Evolutionary conservation across 495 filamentous ascomycete species (phyloP).

Genomic region (Penicillium ochrochloron): DNA sequence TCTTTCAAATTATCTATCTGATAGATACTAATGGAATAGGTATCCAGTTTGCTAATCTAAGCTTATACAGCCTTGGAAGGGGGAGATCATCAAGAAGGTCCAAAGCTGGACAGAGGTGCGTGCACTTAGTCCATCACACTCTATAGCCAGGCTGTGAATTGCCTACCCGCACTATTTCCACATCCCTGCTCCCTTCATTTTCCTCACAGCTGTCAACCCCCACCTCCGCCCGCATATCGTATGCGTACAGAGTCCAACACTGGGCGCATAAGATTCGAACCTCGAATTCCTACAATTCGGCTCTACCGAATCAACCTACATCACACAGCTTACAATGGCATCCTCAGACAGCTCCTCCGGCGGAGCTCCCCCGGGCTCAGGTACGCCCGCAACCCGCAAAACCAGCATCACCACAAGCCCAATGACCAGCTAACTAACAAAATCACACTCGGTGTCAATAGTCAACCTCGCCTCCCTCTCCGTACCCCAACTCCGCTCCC

Average conservation of each 20-base stretch:
- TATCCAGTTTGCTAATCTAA: no score
- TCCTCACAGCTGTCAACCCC: slow-evolving; percentile 29
- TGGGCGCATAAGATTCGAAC: slow-evolving; percentile 3
- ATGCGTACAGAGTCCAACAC: slow-evolving; percentile 12
- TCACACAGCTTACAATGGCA: slow-evolving; percentile 27
- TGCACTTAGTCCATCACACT: not conserved
- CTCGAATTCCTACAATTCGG: slow-evolving; percentile 3
- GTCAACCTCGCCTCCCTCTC: slow-evolving; percentile 68
- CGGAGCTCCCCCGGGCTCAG: slow-evolving; percentile 38
- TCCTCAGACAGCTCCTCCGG: slow-evolving; percentile 31
- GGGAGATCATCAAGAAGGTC: no score
- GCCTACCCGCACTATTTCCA: slow-evolving; percentile 21
- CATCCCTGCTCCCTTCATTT: slow-evolving; percentile 15
- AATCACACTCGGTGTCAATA: slow-evolving; percentile 25
- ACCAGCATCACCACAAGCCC: not conserved
- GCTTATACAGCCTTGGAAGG: not conserved
- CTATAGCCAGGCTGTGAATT: not conserved
- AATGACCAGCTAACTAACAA: slow-evolving; percentile 10
- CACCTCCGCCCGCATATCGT: slow-evolving; percentile 29
- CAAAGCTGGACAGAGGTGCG: slow-evolving; percentile 1
- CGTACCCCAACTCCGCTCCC: slow-evolving; percentile 59
- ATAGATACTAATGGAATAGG: not conserved
- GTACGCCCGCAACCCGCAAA: slow-evolving; percentile 26
- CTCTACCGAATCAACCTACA: not conserved
- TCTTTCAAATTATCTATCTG: not conserved